Evolutionary conservation across 768 basidiomycete genomes (phyloP).

Genomic region (Termitomyces titanicus): DNA sequence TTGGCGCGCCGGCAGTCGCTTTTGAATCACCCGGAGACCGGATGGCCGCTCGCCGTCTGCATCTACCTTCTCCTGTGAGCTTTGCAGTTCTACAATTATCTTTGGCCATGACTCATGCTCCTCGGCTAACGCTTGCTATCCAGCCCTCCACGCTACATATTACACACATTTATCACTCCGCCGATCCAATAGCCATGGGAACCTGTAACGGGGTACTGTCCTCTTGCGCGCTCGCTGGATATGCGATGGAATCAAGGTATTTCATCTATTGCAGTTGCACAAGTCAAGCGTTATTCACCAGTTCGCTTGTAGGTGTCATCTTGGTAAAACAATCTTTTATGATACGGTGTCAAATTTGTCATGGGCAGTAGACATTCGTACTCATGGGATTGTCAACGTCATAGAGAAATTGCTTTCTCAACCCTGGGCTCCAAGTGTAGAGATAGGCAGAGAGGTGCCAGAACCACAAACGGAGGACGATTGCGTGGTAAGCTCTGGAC

Average conservation of each 20-base stretch:
- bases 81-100: neutral
- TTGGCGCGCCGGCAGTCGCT: constrained; percentile 82
- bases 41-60: constrained; percentile 74
- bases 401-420: constrained; percentile 69
- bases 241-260: constrained; percentile 77
- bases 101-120: neutral
- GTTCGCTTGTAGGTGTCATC: constrained; percentile 60
- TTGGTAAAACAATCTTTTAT: constrained; percentile 82
- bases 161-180: constrained; percentile 91
- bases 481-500: constrained; percentile 58
- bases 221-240: constrained; percentile 83
- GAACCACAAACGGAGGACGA: constrained; percentile 50
- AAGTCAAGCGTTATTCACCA: neutral
- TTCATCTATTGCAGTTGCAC: constrained; percentile 14
- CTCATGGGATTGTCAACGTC: constrained; percentile 74
- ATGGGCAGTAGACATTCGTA: constrained; percentile 83
- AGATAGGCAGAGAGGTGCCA: constrained; percentile 62
- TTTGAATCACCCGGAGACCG: constrained; percentile 90
- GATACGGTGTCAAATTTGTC: constrained; percentile 86
- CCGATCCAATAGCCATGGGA: constrained; percentile 92
- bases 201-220: constrained; percentile 80
- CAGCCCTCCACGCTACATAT: constrained; percentile 76
- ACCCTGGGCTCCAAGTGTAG: constrained; percentile 69
- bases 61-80: constrained; percentile 80
- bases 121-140: too few relatives aligned